Conservation (phyloP, 108 stramenopile genomes). For the Fragilaria radians region DNA sequence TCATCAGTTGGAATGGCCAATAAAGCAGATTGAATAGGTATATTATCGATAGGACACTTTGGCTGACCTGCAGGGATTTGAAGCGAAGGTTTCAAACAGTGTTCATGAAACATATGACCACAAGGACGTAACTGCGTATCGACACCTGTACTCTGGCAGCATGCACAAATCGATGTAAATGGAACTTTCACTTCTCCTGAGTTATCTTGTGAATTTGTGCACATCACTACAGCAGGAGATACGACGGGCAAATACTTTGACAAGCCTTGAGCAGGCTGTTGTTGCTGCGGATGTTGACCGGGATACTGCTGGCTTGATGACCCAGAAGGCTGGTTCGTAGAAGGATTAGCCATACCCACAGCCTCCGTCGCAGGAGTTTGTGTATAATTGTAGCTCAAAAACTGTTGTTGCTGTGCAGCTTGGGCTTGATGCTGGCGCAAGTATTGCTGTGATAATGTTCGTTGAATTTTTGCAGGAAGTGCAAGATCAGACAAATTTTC, state of each 20-base stretch:
- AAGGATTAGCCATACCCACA: not conserved
- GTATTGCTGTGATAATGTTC: slow-evolving; percentile 77
- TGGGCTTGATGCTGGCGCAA: slow-evolving; percentile 60
- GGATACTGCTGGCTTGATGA: slow-evolving; percentile 31
- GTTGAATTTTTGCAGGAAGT: slow-evolving; percentile 81
- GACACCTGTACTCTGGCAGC: slow-evolving; percentile 62
- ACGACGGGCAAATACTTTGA: not conserved
- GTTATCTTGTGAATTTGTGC: slow-evolving; percentile 8
- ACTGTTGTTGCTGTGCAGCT: slow-evolving; percentile 15
- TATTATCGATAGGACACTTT: slow-evolving; percentile 70
- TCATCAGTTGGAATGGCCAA: slow-evolving; percentile 78
- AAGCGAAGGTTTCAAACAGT: slow-evolving; percentile 79
- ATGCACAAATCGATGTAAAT: slow-evolving; percentile 62
- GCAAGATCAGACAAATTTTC: slow-evolving; percentile 85
- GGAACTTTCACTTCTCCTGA: slow-evolving; percentile 68
- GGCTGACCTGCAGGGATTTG: slow-evolving; percentile 61
- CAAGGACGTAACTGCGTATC: slow-evolving; percentile 90
- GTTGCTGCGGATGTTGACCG: slow-evolving; percentile 23
- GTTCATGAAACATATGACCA: slow-evolving; percentile 87
- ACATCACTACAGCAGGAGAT: not conserved
- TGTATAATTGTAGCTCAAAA: slow-evolving; percentile 14
- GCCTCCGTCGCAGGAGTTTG: not conserved
- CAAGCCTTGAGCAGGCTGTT: not conserved
- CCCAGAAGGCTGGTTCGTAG: slow-evolving; percentile 1
- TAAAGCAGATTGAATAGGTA: slow-evolving; percentile 73